Percentiles rank a stretch among this genome's conserved stretches.
phyloP scores from a whole-genome alignment of 495 filamentous ascomycete species.

The Aspergillus haitiensis region DNA sequence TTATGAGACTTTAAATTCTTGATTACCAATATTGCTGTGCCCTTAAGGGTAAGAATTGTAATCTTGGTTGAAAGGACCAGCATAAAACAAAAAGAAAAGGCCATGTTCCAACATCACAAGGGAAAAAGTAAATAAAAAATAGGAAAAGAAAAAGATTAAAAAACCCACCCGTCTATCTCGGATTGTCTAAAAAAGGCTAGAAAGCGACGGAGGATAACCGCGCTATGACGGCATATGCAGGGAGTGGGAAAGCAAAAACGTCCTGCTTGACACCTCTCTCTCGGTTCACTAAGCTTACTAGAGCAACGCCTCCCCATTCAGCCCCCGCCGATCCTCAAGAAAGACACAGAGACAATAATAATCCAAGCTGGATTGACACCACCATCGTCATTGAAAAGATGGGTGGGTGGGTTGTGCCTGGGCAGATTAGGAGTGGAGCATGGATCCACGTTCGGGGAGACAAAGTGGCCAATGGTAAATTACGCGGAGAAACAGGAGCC shows the following conservation, averaged over 20 bases:
- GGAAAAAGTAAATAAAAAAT: neutral
- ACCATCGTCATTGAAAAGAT: constrained; percentile 1
- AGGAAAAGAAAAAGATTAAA: neutral
- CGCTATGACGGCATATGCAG: constrained; percentile 19
- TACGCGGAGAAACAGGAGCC: constrained; percentile 7
- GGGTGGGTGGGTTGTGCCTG: neutral
- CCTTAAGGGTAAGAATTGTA: neutral
- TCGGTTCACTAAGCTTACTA: neutral
- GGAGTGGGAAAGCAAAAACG: constrained; percentile 10
- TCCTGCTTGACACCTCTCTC: neutral
- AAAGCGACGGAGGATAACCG: constrained; percentile 9
- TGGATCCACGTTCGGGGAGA: neutral
- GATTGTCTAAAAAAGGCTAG: constrained; percentile 27
- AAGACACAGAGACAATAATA: neutral
- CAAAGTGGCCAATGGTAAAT: constrained; percentile 2
- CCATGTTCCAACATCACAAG: neutral
- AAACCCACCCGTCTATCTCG: constrained; percentile 1
- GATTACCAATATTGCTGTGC: neutral
- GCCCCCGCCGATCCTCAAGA: constrained; percentile 2
- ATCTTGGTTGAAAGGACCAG: neutral
- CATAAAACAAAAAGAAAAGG: neutral
- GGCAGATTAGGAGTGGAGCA: constrained; percentile 3
- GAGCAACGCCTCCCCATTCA: neutral
- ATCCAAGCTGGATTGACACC: neutral
- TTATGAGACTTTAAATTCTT: too few species aligned